Conservation (phyloP, 2,329 filamentous ascomycete genomes). For the Ophiostoma perfectum region DNA sequence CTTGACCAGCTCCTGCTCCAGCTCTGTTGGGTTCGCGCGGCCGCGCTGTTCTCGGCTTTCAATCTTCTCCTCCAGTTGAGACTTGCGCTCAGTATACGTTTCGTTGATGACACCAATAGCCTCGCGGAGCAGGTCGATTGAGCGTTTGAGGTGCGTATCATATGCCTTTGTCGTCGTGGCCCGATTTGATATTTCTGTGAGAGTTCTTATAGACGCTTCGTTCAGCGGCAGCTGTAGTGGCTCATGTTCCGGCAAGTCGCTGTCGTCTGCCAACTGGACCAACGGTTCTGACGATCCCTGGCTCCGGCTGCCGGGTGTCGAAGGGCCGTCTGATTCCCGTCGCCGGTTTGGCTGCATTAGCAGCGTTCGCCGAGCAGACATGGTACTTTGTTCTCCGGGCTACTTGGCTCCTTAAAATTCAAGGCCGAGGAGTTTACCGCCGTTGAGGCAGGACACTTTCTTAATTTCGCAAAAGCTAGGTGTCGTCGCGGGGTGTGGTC, state of each 20-base stretch:
- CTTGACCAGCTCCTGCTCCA: conserved; percentile 34
- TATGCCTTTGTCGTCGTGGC: conserved; percentile 40
- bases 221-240: conserved; percentile 44
- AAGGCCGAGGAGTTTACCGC: too few species aligned
- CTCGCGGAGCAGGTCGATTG: conserved; percentile 41
- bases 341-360: conserved; percentile 23
- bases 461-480: too few species aligned
- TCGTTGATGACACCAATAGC: conserved; percentile 47
- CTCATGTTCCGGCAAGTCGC: conserved; percentile 47
- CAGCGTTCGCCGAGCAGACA: conserved; percentile 21
- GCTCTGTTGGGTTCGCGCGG: conserved; percentile 24
- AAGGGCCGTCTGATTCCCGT: neutral
- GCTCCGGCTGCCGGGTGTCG: neutral
- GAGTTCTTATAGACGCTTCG: conserved; percentile 35
- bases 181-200: conserved; percentile 41
- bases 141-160: conserved; percentile 43
- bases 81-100: conserved; percentile 34
- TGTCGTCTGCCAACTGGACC: conserved; percentile 27
- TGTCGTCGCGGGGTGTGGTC: neutral
- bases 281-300: neutral
- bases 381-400: neutral
- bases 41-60: conserved; percentile 36
- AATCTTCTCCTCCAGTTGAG: conserved; percentile 32
- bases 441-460: too few species aligned
- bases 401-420: too few species aligned